Conservation (phyloP, 169 alveolate genomes). For the Pseudocohnilembus persalinus region DNA sequence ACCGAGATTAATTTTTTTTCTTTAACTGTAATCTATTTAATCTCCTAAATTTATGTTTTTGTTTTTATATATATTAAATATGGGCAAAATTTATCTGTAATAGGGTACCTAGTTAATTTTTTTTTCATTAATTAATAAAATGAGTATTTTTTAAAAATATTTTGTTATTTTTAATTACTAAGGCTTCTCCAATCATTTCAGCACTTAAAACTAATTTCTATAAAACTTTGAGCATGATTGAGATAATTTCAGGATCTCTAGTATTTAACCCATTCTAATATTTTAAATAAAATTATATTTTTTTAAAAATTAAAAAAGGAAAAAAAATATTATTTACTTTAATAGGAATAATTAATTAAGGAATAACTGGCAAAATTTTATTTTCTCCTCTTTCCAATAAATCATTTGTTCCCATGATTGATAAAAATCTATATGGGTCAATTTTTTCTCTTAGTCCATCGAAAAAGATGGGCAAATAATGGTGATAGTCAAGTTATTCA, state of each 20-base stretch:
- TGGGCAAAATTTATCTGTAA: constrained; percentile 92
- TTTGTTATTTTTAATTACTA: constrained; percentile 51
- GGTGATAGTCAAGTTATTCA: constrained; percentile 91
- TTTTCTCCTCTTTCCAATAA: constrained; percentile 83
- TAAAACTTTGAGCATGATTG: constrained; percentile 76
- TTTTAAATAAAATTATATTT: background rate
- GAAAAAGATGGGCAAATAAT: constrained; percentile 91
- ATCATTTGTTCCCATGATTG: constrained; percentile 75
- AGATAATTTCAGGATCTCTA: constrained; percentile 89
- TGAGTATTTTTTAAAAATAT: background rate
- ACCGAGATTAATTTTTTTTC: constrained; percentile 84
- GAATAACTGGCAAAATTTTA: constrained; percentile 91
- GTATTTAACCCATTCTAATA: constrained; percentile 90
- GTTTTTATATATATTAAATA: constrained; percentile 87
- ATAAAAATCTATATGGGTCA: constrained; percentile 62
- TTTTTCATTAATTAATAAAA: too few relatives aligned
- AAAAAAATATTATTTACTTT: constrained; percentile 19
- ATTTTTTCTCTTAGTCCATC: constrained; percentile 90
- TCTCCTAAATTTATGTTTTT: constrained; percentile 85
- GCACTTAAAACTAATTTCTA: constrained; percentile 82
- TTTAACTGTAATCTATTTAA: constrained; percentile 87
- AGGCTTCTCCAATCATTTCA: constrained; percentile 92
- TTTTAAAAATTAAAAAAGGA: too few relatives aligned
- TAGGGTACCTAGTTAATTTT: constrained; percentile 90
- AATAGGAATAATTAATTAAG: constrained; percentile 92